Base-by-base conservation (phyloP, 2,329 filamentous ascomycete species). In the Fusarium penzigii region DNA sequence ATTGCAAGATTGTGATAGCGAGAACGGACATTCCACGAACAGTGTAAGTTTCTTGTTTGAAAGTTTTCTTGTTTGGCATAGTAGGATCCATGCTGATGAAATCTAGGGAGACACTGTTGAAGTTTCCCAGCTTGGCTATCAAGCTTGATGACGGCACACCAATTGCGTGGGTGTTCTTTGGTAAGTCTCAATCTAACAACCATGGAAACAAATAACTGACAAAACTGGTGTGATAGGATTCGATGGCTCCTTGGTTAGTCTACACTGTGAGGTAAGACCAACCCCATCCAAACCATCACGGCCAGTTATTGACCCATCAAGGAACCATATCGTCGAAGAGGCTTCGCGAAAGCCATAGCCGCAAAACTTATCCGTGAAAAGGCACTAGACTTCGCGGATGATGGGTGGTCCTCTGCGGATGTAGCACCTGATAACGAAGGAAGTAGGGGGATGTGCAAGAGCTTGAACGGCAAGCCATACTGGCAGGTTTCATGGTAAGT, bases 101-200 rank as follows among this genome's bases (percentile, higher is more conserved):
- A 38, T 29, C 12, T 34, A 78, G 75, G 56, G 68, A 74, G 10
- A 79, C 70, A 12, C 65, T 81, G 25, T 61, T 70, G 52, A 64
- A 66, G 17, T 70, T 80, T 40, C 79, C 79, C 3, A 82, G 74
- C 55, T 66, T 75, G 38, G 72, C 75, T 2, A 69, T 85, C 17
- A 76, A 78, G 47, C 64, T 74, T 0, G 63, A 68, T 1, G 74
- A 79, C 16, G 76, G 74, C 1, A 77, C 71, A 2, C 76, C 80
- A 0, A 70, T 89, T 6, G 83, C 85, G 0, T 90, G 87, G 87
- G 81, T 79, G 0, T 88, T 90, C 46, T 65, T 83, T 5, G 76
- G 78, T 75, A 49, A 29, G 58, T 44, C 3, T 9, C 32, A 14
- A 36, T 12, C 6, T 12, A 16, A 10, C 8, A 16, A 3, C 5